These are phyloP conservation scores for Didymella arachidicola DNA, from an alignment of 2,329 filamentous ascomycete genomes.

Conservation along the genomic window DNA sequence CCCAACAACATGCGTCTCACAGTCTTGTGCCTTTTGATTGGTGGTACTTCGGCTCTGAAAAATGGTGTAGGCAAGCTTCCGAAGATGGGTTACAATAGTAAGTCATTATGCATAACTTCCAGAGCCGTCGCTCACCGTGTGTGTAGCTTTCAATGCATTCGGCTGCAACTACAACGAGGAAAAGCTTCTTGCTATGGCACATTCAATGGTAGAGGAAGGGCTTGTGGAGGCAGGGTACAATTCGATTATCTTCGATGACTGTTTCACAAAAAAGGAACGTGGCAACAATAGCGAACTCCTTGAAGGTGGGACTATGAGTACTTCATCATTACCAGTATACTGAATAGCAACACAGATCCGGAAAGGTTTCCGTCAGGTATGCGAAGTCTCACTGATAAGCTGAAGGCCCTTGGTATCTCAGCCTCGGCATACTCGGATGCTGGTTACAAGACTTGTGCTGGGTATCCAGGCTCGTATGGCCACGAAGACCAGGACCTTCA, in stretches of 20 bases:
- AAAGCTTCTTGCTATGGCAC: constrained; percentile 13
- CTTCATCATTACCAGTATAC: background rate
- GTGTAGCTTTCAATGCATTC: constrained; percentile 16
- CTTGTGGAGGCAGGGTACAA: constrained; percentile 21
- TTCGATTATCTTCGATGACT: constrained; percentile 24
- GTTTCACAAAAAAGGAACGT: constrained; percentile 18
- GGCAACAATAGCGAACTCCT: constrained; percentile 9
- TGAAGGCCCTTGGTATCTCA: constrained; percentile 17
- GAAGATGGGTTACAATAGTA: constrained; percentile 22
- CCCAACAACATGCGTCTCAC: background rate
- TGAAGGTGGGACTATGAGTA: constrained; percentile 2
- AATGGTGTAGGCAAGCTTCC: constrained; percentile 20
- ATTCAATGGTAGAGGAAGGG: constrained; percentile 15
- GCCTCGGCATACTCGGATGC: constrained; percentile 59
- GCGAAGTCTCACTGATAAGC: constrained; percentile 12
- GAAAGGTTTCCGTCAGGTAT: constrained; percentile 21
- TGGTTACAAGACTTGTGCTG: constrained; percentile 59
- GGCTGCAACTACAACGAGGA: constrained; percentile 19
- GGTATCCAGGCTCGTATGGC: constrained; percentile 60
- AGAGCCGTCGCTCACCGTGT: background rate
- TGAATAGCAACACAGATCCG: constrained; percentile 3
- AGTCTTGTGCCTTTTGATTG: background rate
- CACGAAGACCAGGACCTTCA: constrained; percentile 62
- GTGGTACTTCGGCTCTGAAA: constrained; percentile 2
- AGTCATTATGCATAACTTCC: background rate